phyloP scores from a whole-genome alignment of 257 asterid species.

The Gentiana macrophylla region DNA sequence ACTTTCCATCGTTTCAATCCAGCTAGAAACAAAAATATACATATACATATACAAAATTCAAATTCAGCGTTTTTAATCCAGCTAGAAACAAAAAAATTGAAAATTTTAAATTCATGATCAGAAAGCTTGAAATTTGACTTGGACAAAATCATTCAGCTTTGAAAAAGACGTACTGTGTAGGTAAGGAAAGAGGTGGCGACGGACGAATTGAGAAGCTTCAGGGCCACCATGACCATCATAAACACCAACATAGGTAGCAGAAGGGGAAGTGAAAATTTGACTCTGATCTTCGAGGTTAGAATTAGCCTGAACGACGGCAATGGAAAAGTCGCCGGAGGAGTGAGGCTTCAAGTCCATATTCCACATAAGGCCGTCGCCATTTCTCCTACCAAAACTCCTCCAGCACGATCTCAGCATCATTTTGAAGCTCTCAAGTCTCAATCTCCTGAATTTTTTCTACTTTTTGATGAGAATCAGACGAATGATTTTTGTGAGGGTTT shows the following conservation, averaged over 20 bases:
- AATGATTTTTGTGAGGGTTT: neutral
- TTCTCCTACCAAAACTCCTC: slow-evolving; percentile 53
- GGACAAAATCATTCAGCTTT: neutral
- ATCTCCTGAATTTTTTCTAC: neutral
- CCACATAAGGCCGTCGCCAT: slow-evolving; percentile 75
- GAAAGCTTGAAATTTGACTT: neutral
- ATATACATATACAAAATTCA: too few relatives aligned
- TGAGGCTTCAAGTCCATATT: slow-evolving; percentile 75
- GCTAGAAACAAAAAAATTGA: neutral
- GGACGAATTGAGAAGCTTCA: slow-evolving; percentile 88
- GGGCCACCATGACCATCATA: slow-evolving; percentile 99
- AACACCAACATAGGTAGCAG: slow-evolving; percentile 85
- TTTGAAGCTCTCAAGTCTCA: neutral
- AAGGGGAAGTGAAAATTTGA: slow-evolving; percentile 78
- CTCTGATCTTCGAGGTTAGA: slow-evolving; percentile 84
- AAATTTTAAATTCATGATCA: neutral
- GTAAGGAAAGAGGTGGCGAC: slow-evolving; percentile 66
- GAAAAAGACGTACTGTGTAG: slow-evolving; percentile 41
- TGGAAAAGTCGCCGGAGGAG: slow-evolving; percentile 79
- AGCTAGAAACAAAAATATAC: neutral
- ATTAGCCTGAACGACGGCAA: slow-evolving; percentile 96
- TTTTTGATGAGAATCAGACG: neutral
- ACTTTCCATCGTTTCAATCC: too few relatives aligned
- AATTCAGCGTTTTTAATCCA: too few relatives aligned
- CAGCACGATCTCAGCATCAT: slow-evolving; percentile 65